These are phyloP conservation scores for Actinidia arguta DNA, from an alignment of 179 eudicot species.

Conservation along the genomic window DNA sequence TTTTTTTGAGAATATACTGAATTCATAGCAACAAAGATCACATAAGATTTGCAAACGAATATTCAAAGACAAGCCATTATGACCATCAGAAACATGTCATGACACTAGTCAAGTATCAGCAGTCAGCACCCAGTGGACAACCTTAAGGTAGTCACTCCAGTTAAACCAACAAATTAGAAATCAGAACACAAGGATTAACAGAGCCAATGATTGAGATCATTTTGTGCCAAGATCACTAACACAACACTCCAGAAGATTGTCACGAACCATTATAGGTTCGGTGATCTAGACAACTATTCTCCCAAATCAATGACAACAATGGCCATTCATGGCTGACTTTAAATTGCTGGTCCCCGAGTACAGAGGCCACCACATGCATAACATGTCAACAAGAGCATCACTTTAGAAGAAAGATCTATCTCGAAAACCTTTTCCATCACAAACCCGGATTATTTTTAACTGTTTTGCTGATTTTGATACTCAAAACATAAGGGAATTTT, in stretches of 20 bases:
- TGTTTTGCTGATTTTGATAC: not conserved
- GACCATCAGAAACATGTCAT: not conserved
- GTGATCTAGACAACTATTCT: conserved; percentile 13
- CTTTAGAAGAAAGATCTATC: not conserved
- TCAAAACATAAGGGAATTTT: not conserved
- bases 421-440: not conserved
- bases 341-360: conserved; percentile 11
- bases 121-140: not conserved
- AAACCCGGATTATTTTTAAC: not conserved
- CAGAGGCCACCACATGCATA: not conserved
- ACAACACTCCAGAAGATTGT: conserved; percentile 9
- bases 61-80: not conserved
- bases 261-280: not conserved
- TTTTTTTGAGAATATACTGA: not conserved
- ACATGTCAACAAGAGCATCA: conserved; percentile 14
- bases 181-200: conserved; percentile 12
- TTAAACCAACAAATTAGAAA: not conserved
- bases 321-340: conserved; percentile 1
- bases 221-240: conserved; percentile 16
- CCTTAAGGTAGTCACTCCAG: not conserved
- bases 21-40: conserved; percentile 3
- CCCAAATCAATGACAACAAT: conserved; percentile 15
- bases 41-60: not conserved
- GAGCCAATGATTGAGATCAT: conserved; percentile 13
- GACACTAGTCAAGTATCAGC: not conserved